A percentile compares a stretch with the other conserved stretches of the same genome.
Evolutionary conservation across 192 early-diverging fungal species (phyloP).

Genomic region (Paraglomus brasilianum): DNA sequence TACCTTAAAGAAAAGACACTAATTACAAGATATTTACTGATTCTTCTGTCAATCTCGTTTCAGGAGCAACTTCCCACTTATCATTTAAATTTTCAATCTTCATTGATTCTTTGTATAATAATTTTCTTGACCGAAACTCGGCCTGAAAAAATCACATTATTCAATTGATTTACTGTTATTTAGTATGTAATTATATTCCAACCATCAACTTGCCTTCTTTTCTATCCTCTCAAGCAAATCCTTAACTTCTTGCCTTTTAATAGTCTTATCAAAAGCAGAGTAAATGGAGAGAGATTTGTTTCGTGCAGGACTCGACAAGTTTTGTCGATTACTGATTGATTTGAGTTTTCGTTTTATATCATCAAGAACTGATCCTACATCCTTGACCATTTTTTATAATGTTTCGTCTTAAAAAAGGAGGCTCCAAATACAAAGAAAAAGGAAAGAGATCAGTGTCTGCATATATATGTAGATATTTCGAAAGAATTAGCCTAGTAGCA

Average conservation of each 20-base stretch:
- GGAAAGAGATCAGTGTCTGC: background rate
- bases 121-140: conserved; percentile 19
- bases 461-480: conserved; percentile 6
- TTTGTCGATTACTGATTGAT: conserved; percentile 27
- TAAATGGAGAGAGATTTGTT: conserved; percentile 26
- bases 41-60: conserved; percentile 12
- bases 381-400: conserved; percentile 10
- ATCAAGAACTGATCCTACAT: conserved; percentile 1
- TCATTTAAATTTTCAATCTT: conserved; percentile 26
- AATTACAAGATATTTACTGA: conserved; percentile 20
- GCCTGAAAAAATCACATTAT: conserved; percentile 25
- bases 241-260: conserved; percentile 16
- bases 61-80: conserved; percentile 12
- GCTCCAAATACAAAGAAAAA: background rate
- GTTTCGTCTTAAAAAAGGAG: background rate
- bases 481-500: conserved; percentile 1
- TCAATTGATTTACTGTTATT: no score
- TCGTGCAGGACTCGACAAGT: conserved; percentile 23
- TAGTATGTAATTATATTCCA: no score
- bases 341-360: conserved; percentile 14
- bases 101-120: conserved; percentile 25
- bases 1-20: conserved; percentile 4
- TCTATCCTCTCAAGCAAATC: conserved; percentile 25
- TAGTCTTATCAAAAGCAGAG: conserved; percentile 13
- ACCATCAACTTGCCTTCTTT: conserved; percentile 19